Percentiles rank a stretch among this genome's conserved stretches.
Conservation (phyloP, 805 yeast genomes). For the Alloascoidea hylecoeti region DNA sequence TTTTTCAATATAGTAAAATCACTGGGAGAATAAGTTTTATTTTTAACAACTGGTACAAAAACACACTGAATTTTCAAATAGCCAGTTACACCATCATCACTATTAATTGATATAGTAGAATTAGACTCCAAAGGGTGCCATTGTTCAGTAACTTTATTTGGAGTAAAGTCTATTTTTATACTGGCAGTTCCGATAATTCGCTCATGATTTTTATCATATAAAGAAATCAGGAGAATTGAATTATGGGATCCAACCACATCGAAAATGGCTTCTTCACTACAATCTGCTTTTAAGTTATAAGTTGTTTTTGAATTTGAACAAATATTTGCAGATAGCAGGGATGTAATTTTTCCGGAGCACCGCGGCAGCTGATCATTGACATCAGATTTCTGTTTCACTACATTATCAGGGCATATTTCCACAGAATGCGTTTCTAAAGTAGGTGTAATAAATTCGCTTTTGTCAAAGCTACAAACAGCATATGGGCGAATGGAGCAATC, state of each 20-base stretch:
- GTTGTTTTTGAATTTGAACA: constrained; percentile 17
- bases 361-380: constrained; percentile 4
- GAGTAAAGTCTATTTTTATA: constrained; percentile 49
- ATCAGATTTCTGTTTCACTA: background rate
- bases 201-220: too few species aligned
- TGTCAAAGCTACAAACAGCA: constrained; percentile 15
- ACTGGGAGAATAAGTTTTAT: too few species aligned
- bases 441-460: constrained; percentile 75
- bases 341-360: constrained; percentile 5
- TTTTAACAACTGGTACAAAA: constrained; percentile 54
- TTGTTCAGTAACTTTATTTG: constrained; percentile 30
- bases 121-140: constrained; percentile 73
- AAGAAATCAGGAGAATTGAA: too few species aligned
- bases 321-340: constrained; percentile 1
- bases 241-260: too few species aligned
- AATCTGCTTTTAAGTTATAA: too few species aligned
- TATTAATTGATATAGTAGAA: too few species aligned
- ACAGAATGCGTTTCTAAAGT: too few species aligned
- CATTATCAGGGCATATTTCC: constrained; percentile 34
- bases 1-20: constrained; percentile 7
- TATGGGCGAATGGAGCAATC: too few species aligned
- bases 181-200: constrained; percentile 24
- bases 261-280: too few species aligned
- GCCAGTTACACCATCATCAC: constrained; percentile 69
- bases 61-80: constrained; percentile 63